These are phyloP conservation scores for Cutaneotrichosporon mucoides DNA, from an alignment of 1,284 basidiomycete species.

Conservation along the genomic window DNA sequence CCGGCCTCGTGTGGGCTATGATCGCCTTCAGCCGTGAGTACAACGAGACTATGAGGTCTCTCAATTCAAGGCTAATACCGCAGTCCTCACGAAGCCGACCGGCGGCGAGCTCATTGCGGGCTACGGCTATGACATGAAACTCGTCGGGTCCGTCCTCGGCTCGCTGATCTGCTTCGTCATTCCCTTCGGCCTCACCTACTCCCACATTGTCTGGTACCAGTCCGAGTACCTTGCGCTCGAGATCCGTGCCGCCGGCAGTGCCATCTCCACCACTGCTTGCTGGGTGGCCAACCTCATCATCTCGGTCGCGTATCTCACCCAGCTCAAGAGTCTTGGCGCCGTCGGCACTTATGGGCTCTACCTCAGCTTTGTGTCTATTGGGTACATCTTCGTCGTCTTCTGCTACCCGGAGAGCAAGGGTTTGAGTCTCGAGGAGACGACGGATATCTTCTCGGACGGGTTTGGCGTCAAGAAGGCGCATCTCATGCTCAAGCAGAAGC, in stretches of 20 bases:
- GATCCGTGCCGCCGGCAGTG: conserved; percentile 34
- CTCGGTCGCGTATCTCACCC: conserved; percentile 22
- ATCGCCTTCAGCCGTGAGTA: conserved; percentile 36
- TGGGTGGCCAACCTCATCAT: conserved; percentile 28
- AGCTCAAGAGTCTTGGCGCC: conserved; percentile 20
- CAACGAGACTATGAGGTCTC: background rate
- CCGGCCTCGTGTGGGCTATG: conserved; percentile 31
- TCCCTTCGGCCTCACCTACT: conserved; percentile 38
- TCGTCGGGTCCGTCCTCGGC: conserved; percentile 33
- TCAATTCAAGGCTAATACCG: background rate
- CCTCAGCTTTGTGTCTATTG: conserved; percentile 19
- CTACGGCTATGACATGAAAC: conserved; percentile 5
- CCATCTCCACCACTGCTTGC: conserved; percentile 17
- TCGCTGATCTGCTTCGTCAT: conserved; percentile 37
- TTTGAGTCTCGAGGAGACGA: conserved; percentile 23
- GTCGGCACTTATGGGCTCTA: conserved; percentile 24
- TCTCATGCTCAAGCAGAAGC: conserved; percentile 14
- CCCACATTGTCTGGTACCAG: conserved; percentile 42
- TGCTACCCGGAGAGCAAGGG: conserved; percentile 30
- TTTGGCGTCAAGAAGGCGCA: conserved; percentile 23
- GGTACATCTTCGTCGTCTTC: conserved; percentile 21
- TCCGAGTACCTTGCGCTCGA: conserved; percentile 40
- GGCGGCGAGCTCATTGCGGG: conserved; percentile 8
- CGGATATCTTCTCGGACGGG: conserved; percentile 18
- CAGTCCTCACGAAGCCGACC: conserved; percentile 6